Evolutionary conservation across 495 filamentous ascomycete genomes (phyloP), one percentile per base, ranked within the genome.

Genomic region (Tuber melanosporum): DNA sequence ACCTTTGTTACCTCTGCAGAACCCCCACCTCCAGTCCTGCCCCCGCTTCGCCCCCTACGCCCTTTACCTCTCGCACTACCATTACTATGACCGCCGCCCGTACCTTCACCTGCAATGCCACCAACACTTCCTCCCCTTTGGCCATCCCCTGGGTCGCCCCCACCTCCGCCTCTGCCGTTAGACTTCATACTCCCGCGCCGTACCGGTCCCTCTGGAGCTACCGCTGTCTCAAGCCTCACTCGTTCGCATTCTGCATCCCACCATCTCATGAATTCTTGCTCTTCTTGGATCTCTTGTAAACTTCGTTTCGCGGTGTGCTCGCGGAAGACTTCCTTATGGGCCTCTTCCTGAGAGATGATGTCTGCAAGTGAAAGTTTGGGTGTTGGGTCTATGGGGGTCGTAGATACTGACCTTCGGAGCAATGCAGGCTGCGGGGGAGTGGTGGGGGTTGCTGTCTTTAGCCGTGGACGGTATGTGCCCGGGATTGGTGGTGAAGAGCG

Each of bases 231-330:
- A 22, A 76, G 41, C 80, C 86, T 87, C 6, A 92, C 86, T 71
- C 92, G 88, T 79, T 89, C 88, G 83, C 92, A 94, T 83, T 99
- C 95, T 75, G 91, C 89, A 78, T 98, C 94, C 95, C 95, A 99
- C 95, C 96, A 99, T 82, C 95, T 91, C 84, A 97, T 92, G 84
- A 99, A 99, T 47, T 94, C 93, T 83, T 99, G 95, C 83, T 99
- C 95, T 72, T 92, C 89, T 82, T 99, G 96, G 78, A 99, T 99
- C 62, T 98, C 95, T 81, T 95, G 89, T 62, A 99, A 84, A 76
- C 91, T 94, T 66, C 95, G 88, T 83, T 96, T 97, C 3, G 92
- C 91, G 0, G 87, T 89, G n/a, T 93, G 93, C 84, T 97, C 94
- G 62, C 89, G 90, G 77, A 95, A 89, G 72, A 89, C 87, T 76